Percentiles rank a stretch among this genome's conserved stretches.
phyloP scores from a whole-genome alignment of 106 monocot species.

The Allium sativum region DNA sequence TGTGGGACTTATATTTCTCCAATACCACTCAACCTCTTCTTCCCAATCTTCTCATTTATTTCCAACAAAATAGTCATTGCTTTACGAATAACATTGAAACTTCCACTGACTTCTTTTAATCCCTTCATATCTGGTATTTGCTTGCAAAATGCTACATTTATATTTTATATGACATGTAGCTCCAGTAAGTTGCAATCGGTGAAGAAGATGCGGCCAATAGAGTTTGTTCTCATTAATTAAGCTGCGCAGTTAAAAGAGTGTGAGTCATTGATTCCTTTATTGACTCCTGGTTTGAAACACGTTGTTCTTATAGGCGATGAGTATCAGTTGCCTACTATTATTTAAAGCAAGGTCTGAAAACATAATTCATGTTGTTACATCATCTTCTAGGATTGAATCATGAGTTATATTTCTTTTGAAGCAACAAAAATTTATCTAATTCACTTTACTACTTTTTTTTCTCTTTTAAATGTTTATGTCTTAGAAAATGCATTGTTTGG shows the following conservation, averaged over 20 bases:
- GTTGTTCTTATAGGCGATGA: conserved; percentile 67
- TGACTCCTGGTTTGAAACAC: conserved; percentile 24
- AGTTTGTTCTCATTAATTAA: conserved; percentile 28
- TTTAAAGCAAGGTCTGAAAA: conserved; percentile 51
- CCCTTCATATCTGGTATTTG: conserved; percentile 31
- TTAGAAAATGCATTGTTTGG: conserved; percentile 35
- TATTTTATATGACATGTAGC: conserved; percentile 21
- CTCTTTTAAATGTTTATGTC: conserved; percentile 32
- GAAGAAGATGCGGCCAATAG: conserved; percentile 4
- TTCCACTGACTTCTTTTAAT: conserved; percentile 6
- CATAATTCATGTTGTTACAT: too few species aligned
- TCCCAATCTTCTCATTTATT: too few species aligned
- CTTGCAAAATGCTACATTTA: conserved; percentile 5
- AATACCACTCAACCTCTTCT: too few species aligned
- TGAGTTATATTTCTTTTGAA: too few species aligned
- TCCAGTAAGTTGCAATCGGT: conserved; percentile 14
- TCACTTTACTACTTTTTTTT: too few species aligned
- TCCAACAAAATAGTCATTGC: conserved; percentile 5
- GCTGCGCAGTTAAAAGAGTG: conserved; percentile 39
- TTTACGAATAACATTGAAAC: conserved; percentile 6
- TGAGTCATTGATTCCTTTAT: conserved; percentile 50
- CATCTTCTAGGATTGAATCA: background rate
- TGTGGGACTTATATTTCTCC: too few species aligned
- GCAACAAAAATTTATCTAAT: background rate
- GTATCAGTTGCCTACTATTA: conserved; percentile 49